Evolutionary conservation across 139 green algal species (phyloP).

Genomic region (Asterochloris erici): DNA sequence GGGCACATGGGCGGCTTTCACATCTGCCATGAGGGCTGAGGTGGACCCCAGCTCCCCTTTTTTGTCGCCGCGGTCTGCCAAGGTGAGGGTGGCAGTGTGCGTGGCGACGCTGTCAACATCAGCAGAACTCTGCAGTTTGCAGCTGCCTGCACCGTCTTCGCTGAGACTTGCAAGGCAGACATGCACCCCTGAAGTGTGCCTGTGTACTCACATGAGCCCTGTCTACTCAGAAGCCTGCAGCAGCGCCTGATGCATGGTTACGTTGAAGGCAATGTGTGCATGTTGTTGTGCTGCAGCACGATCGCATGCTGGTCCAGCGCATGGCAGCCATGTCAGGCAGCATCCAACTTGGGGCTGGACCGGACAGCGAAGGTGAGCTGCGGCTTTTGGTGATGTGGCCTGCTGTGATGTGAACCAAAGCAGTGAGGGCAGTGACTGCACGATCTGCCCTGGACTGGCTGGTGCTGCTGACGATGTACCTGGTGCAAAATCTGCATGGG

Average conservation of each 20-base stretch:
- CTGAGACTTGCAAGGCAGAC: neutral
- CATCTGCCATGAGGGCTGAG: conserved; percentile 27
- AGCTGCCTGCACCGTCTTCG: neutral
- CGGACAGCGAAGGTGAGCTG: neutral
- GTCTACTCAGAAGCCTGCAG: neutral
- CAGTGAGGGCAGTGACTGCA: no score
- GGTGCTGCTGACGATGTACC: no score
- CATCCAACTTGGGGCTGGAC: conserved; percentile 20
- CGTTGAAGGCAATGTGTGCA: neutral
- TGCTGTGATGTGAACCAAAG: no score
- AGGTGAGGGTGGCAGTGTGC: neutral
- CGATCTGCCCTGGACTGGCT: no score
- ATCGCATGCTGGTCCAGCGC: conserved; percentile 32
- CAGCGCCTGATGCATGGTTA: neutral
- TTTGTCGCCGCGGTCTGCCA: conserved; percentile 26
- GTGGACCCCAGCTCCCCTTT: conserved; percentile 37
- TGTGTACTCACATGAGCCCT: neutral
- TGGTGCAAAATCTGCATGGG: no score
- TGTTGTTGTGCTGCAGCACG: conserved; percentile 2
- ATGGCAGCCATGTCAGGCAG: conserved; percentile 36
- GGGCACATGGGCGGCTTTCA: conserved; percentile 32
- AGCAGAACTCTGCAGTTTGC: neutral
- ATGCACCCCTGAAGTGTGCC: neutral
- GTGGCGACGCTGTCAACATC: neutral
- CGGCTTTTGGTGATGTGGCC: no score